Conservation (phyloP, 2,329 filamentous ascomycete species). For the Fusarium bulbicola region DNA sequence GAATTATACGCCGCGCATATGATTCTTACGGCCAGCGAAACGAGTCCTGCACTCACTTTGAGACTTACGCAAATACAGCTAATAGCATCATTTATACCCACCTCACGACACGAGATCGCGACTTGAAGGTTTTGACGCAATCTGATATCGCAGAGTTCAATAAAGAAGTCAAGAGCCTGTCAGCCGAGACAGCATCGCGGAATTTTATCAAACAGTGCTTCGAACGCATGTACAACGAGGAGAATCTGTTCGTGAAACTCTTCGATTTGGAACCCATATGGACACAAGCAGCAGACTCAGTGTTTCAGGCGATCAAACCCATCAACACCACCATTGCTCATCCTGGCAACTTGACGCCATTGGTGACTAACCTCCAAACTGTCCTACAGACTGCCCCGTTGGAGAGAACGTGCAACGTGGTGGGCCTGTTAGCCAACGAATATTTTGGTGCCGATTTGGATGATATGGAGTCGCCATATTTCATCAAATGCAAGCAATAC, state of each 20-base stretch:
- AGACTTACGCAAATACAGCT: slow-evolving; percentile 64
- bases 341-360: slow-evolving; percentile 62
- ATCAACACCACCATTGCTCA: slow-evolving; percentile 63
- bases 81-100: slow-evolving; percentile 65
- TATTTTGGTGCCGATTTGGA: slow-evolving; percentile 65
- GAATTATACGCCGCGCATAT: slow-evolving; percentile 61
- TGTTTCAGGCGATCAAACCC: slow-evolving; percentile 59
- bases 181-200: slow-evolving; percentile 63
- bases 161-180: slow-evolving; percentile 59
- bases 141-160: slow-evolving; percentile 64
- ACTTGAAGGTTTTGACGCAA: slow-evolving; percentile 62
- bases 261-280: slow-evolving; percentile 65
- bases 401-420: slow-evolving; percentile 61
- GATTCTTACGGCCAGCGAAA: slow-evolving; percentile 60
- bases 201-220: slow-evolving; percentile 69
- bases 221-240: slow-evolving; percentile 65
- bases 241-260: slow-evolving; percentile 62
- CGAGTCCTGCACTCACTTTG: slow-evolving; percentile 53
- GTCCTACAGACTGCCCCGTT: slow-evolving; percentile 59
- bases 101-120: slow-evolving; percentile 61
- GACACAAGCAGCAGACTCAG: slow-evolving; percentile 59
- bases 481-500: slow-evolving; percentile 63
- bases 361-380: slow-evolving; percentile 60
- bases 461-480: slow-evolving; percentile 65
- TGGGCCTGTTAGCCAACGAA: slow-evolving; percentile 67